Percentiles rank a stretch among this genome's conserved stretches.
Evolutionary conservation across 306 rosid genomes (phyloP).

Genomic region (Senna tora): DNA sequence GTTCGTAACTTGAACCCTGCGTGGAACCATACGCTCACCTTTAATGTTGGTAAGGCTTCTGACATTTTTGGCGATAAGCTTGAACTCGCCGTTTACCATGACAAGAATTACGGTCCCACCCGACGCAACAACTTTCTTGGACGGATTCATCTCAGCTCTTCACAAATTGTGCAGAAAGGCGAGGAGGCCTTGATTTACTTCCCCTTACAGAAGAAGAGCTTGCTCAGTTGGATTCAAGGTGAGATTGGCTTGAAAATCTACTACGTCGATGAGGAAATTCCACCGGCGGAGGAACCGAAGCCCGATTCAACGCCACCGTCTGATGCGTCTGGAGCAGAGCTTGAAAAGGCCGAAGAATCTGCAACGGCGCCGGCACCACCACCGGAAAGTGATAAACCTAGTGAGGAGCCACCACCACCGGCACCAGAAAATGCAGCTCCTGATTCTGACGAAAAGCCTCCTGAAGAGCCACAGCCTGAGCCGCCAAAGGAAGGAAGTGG

Average conservation of each 20-base stretch:
- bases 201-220: conserved; percentile 60
- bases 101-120: conserved; percentile 61
- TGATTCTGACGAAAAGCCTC: conserved; percentile 12
- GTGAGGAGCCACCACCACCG: conserved; percentile 16
- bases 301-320: neutral
- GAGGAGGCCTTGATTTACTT: conserved; percentile 89
- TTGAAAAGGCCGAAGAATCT: conserved; percentile 1
- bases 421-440: neutral
- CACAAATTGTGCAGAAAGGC: conserved; percentile 76
- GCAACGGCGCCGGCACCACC: neutral
- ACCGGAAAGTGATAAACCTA: conserved; percentile 30
- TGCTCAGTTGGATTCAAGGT: conserved; percentile 62
- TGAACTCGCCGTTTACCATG: conserved; percentile 71
- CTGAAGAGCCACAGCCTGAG: neutral
- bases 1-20: conserved; percentile 64
- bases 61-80: conserved; percentile 65
- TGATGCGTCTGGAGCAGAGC: neutral
- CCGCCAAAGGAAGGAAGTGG: neutral
- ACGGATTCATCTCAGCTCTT: conserved; percentile 57
- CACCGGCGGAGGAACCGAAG: conserved; percentile 35
- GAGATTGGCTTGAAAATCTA: conserved; percentile 80
- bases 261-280: conserved; percentile 47
- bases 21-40: conserved; percentile 78
- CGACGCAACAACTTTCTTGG: conserved; percentile 70
- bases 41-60: conserved; percentile 57